Base-by-base conservation (phyloP, 306 rosid species). In the Gastrolobium villosum region DNA sequence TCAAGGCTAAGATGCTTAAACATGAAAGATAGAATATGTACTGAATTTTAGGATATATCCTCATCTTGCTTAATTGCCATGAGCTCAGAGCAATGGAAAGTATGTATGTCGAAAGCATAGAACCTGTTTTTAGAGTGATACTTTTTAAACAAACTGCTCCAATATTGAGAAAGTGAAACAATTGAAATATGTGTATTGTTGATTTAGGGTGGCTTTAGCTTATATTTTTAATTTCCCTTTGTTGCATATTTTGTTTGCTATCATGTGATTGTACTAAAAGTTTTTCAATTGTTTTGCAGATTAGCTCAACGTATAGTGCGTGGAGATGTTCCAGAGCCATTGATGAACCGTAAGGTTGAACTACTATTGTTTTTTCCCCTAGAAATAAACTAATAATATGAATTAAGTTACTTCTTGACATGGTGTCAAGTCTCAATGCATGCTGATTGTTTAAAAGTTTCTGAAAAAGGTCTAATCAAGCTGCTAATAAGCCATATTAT, bases 281-380 rank as follows among this genome's bases (percentile, higher is more conserved):
- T 28, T 30, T 48, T 69, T 71, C 31, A 28, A 31, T 53, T 46
- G 40, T 20, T 70, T 76, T 88, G 61, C 93, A 96, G 99, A 86
- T 89, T 96, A 89, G 97, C 98, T 88, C 98, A 96, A 82, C 89
- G 96, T 28, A 96, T 96, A 70, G 93, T 95, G 75, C 94, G 98
- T 7, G 99, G 98, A 36, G 99, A 96, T 87, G 98, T 96, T 85
- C 98, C 98, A 26, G 98, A 96, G 80, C 98, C 98, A 14, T 73
- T 95, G 87, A 77, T 93, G 88, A 95, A 93, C 43, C 77, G 99
- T 41, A 93, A 91, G 99, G 99, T 91, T 74, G 55, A 71, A 37
- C 34, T 70, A 60, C 52, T 43, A 48, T 50, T 60, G 49, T 69
- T 37, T 76, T 45, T 14, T 55, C 65, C 50, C 55, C 41, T 76